phyloP scores from a whole-genome alignment of 345 rosid species.

The Linum trigynum region DNA sequence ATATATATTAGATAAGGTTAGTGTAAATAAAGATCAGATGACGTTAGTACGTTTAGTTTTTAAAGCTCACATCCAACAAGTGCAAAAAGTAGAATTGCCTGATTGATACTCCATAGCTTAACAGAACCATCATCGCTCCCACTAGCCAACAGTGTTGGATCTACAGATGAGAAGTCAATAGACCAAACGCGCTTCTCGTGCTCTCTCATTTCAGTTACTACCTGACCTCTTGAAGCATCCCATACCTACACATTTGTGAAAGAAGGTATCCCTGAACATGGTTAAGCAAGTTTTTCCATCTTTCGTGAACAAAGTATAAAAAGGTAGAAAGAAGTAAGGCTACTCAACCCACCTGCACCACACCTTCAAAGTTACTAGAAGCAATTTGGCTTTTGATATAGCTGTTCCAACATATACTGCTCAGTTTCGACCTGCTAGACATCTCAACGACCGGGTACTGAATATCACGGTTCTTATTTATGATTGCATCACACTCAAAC shows the following conservation, averaged over 20 bases:
- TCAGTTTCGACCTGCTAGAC: slow-evolving; percentile 69
- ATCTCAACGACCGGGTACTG: slow-evolving; percentile 93
- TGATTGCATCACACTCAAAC: slow-evolving; percentile 63
- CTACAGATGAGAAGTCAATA: slow-evolving; percentile 73
- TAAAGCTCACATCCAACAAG: slow-evolving; percentile 86
- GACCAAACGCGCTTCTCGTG: slow-evolving; percentile 96
- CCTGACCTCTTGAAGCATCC: slow-evolving; percentile 91
- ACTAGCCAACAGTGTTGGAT: slow-evolving; percentile 86
- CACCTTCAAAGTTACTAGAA: slow-evolving; percentile 94
- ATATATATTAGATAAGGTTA: slow-evolving; percentile 12
- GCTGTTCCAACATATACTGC: slow-evolving; percentile 86
- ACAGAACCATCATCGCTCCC: slow-evolving; percentile 94
- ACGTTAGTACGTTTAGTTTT: slow-evolving; percentile 45
- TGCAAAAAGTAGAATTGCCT: slow-evolving; percentile 83
- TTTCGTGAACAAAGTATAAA: neutral
- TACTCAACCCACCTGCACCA: slow-evolving; percentile 60
- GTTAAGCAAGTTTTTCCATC: too few species aligned
- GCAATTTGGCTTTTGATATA: slow-evolving; percentile 91
- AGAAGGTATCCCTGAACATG: neutral
- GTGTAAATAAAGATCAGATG: slow-evolving; percentile 30
- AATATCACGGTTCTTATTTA: slow-evolving; percentile 60
- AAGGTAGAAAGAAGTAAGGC: neutral
- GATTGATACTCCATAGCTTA: slow-evolving; percentile 99
- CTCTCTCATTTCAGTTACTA: slow-evolving; percentile 69
- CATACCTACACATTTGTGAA: slow-evolving; percentile 43